These are phyloP conservation scores for Urtica urens DNA, from an alignment of 306 rosid species.

Conservation along the genomic window DNA sequence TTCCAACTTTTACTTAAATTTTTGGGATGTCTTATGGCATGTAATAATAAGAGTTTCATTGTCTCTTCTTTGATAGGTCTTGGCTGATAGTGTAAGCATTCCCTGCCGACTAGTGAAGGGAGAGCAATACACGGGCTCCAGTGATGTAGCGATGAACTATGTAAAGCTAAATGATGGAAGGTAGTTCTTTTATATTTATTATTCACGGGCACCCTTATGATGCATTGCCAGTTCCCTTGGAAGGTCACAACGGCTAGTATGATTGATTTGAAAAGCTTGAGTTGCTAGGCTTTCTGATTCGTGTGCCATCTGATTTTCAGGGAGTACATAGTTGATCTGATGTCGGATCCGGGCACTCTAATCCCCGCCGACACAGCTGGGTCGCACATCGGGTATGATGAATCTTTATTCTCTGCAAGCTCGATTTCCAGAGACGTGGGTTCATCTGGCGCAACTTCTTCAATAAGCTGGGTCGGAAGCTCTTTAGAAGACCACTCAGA, in stretches of 20 bases:
- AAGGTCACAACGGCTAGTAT: too few relatives aligned
- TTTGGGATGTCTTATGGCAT: neutral
- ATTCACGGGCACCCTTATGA: too few relatives aligned
- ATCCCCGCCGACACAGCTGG: conserved; percentile 79
- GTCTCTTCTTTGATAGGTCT: conserved; percentile 36
- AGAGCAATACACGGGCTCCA: conserved; percentile 69
- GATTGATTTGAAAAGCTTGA: neutral
- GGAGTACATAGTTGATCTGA: conserved; percentile 94
- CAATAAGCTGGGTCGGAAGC: conserved; percentile 76
- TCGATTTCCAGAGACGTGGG: conserved; percentile 71
- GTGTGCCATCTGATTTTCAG: conserved; percentile 40
- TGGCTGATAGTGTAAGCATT: conserved; percentile 80
- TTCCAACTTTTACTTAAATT: too few relatives aligned
- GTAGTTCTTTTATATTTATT: conserved; percentile 18
- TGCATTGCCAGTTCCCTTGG: too few relatives aligned
- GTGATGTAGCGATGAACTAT: conserved; percentile 76
- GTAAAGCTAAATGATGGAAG: conserved; percentile 82
- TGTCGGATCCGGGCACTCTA: conserved; percentile 98
- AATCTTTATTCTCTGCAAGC: conserved; percentile 40
- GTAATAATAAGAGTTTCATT: conserved; percentile 4
- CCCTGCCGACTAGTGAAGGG: conserved; percentile 94
- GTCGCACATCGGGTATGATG: conserved; percentile 52
- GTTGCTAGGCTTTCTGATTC: neutral
- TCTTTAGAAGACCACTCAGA: conserved; percentile 59
- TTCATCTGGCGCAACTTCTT: conserved; percentile 61